Conservation (phyloP, 2,329 filamentous ascomycete species). For the Trichoderma citrinoviride region DNA sequence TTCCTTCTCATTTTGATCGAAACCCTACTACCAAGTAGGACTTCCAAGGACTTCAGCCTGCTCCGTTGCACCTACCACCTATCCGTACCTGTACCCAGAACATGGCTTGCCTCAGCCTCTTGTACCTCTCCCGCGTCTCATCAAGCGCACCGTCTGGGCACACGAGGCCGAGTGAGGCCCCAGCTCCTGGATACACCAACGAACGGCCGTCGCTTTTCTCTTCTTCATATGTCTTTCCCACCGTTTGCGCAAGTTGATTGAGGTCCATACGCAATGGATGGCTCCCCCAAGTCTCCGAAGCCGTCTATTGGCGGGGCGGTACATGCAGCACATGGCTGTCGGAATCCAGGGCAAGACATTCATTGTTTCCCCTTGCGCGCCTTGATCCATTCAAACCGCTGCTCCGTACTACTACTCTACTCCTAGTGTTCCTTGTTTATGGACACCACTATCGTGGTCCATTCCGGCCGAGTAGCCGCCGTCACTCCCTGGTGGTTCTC, state of each 20-base stretch:
- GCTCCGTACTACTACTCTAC: too few relatives aligned
- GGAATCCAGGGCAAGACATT: background rate
- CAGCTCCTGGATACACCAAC: slow-evolving; percentile 4
- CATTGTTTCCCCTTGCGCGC: background rate
- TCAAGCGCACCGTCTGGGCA: slow-evolving; percentile 12
- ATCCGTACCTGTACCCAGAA: too few relatives aligned
- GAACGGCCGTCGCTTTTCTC: background rate
- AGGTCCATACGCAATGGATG: background rate
- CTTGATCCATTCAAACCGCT: background rate
- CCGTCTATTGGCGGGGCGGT: background rate
- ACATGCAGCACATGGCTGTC: background rate
- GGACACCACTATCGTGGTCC: background rate
- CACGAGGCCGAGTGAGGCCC: background rate
- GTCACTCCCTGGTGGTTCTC: background rate
- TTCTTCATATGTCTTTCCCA: background rate
- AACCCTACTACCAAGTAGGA: too few relatives aligned
- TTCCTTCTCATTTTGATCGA: too few relatives aligned
- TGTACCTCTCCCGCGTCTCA: background rate
- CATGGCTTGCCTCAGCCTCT: too few relatives aligned
- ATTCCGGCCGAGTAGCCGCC: background rate
- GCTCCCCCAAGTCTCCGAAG: background rate
- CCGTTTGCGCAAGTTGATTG: background rate
- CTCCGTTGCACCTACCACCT: background rate
- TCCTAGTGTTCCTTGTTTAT: too few relatives aligned
- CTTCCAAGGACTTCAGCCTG: too few relatives aligned